Percentiles rank a stretch among this genome's conserved stretches.
Evolutionary conservation across 495 filamentous ascomycete species (phyloP).

Genomic region (Penicillium subrubescens): DNA sequence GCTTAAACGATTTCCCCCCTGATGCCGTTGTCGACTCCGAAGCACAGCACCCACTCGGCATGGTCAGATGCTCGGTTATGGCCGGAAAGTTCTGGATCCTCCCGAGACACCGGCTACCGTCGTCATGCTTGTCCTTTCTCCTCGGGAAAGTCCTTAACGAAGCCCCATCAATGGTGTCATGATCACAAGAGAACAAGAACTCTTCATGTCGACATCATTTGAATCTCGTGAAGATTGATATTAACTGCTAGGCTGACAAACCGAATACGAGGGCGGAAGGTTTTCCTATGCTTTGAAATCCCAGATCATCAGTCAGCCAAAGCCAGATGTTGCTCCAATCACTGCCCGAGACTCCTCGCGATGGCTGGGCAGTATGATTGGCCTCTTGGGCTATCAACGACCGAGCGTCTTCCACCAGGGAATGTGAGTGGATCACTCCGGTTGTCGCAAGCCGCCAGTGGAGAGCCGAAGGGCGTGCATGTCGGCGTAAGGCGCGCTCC

Average conservation of each 20-base stretch:
- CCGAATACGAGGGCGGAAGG: conserved; percentile 6
- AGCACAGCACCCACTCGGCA: conserved; percentile 12
- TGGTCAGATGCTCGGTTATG: conserved; percentile 23
- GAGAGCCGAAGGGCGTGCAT: conserved; percentile 32
- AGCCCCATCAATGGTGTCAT: conserved; percentile 9
- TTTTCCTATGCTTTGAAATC: conserved; percentile 11
- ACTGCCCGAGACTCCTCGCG: background rate
- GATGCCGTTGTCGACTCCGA: conserved; percentile 7
- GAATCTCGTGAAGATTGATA: background rate
- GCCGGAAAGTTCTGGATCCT: conserved; percentile 33
- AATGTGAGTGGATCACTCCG: conserved; percentile 19
- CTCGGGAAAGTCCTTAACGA: conserved; percentile 23
- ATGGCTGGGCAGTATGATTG: conserved; percentile 16
- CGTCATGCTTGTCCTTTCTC: conserved; percentile 12
- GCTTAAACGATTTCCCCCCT: background rate
- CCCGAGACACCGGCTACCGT: conserved; percentile 13
- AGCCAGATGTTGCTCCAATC: background rate
- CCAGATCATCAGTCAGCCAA: background rate
- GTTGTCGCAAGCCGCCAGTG: conserved; percentile 15
- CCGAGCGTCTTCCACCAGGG: conserved; percentile 7
- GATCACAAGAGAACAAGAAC: background rate
- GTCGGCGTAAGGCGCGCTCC: conserved; percentile 30
- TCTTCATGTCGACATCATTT: background rate
- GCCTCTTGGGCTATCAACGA: conserved; percentile 9
- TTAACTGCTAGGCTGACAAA: conserved; percentile 3